phyloP scores from a whole-genome alignment of 2,329 filamentous ascomycete genomes.

The Dryadomyces quercus-mongolicae region DNA sequence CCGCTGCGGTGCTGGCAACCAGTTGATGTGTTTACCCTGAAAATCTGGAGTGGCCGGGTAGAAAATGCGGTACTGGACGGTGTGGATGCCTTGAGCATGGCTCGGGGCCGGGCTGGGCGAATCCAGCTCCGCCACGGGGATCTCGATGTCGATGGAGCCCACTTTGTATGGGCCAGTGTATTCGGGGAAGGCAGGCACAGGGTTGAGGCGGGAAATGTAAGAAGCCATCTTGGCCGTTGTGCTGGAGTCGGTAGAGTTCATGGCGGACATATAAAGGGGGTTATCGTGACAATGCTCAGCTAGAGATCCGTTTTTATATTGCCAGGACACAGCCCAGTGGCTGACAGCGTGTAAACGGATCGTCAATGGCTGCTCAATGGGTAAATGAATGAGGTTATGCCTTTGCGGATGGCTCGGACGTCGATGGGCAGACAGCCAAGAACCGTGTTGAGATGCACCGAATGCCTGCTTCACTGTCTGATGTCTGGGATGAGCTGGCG shows the following conservation, averaged over 20 bases:
- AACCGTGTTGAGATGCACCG: no score
- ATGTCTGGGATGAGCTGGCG: no score
- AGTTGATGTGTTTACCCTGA: constrained; percentile 50
- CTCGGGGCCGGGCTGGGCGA: constrained; percentile 41
- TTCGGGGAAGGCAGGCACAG: constrained; percentile 58
- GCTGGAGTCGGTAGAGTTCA: neutral
- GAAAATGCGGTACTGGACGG: constrained; percentile 70
- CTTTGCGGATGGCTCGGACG: no score
- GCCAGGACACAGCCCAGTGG: neutral
- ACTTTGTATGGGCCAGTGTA: constrained; percentile 71
- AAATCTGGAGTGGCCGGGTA: constrained; percentile 54
- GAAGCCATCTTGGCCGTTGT: constrained; percentile 26
- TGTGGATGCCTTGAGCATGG: constrained; percentile 48
- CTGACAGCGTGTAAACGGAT: neutral
- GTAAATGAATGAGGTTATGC: neutral
- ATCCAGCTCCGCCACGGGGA: constrained; percentile 50
- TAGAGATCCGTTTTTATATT: no score
- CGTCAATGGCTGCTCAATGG: neutral
- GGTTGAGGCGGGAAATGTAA: constrained; percentile 46
- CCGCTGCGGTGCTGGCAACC: constrained; percentile 68
- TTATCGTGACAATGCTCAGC: neutral
- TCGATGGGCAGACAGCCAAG: no score
- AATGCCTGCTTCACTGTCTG: no score
- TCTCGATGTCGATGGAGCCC: constrained; percentile 69
- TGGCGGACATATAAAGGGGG: no score